Percentiles rank a stretch among this genome's conserved stretches.
phyloP scores from a whole-genome alignment of 2,329 filamentous ascomycete species.

The Diaporthe citriasiana region DNA sequence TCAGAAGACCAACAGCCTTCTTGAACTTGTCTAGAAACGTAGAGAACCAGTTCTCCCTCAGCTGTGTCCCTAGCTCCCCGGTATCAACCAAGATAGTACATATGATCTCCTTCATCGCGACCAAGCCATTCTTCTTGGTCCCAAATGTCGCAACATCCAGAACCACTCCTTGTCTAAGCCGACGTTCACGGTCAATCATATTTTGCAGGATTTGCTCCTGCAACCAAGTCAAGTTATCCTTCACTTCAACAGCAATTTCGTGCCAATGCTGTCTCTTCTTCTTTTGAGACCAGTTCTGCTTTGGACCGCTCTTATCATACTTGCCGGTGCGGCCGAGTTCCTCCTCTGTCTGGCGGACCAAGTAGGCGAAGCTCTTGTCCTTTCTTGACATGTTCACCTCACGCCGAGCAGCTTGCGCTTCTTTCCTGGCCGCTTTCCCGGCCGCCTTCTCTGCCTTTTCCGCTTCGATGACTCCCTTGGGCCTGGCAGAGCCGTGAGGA shows the following conservation, averaged over 20 bases:
- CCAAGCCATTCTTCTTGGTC: conserved; percentile 30
- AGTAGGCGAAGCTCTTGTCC: conserved; percentile 31
- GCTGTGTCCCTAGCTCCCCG: conserved; percentile 12
- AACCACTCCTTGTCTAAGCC: background rate
- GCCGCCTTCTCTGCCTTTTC: conserved; percentile 19
- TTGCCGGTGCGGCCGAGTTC: conserved; percentile 23
- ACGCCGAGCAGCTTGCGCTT: background rate
- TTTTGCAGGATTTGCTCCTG: conserved; percentile 31
- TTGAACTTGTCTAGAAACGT: background rate
- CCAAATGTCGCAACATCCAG: conserved; percentile 8
- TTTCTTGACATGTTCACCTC: background rate
- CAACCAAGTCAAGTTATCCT: conserved; percentile 29
- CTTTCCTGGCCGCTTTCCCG: background rate
- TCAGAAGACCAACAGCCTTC: background rate
- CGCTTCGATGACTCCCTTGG: conserved; percentile 16
- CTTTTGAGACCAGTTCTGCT: conserved; percentile 12
- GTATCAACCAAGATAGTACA: conserved; percentile 1
- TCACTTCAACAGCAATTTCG: conserved; percentile 12
- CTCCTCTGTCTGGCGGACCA: conserved; percentile 31
- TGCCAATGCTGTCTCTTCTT: conserved; percentile 17
- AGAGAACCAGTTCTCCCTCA: conserved; percentile 19
- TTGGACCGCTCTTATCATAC: conserved; percentile 5
- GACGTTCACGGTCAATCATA: conserved; percentile 7
- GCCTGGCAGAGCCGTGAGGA: conserved; percentile 15
- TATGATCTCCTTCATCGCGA: conserved; percentile 27